Evolutionary conservation across 2,329 filamentous ascomycete species (phyloP), one percentile per base, ranked within the genome.

Genomic region (Apiospora sp.): DNA sequence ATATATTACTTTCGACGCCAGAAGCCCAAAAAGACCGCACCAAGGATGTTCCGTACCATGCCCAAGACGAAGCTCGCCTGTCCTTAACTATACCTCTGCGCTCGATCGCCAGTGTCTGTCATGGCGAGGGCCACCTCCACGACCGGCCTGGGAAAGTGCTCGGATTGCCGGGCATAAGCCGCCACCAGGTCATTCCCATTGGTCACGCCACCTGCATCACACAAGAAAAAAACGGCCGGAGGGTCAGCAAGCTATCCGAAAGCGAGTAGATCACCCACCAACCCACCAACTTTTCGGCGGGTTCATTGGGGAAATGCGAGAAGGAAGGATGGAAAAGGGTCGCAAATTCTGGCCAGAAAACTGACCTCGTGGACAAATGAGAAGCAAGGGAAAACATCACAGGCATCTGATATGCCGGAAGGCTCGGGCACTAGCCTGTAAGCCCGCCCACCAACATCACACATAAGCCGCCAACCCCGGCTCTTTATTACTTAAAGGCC

Each of bases 181-280:
- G 85, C 85, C 64, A 89, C 84, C 71, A 90, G 82, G 72, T 90
- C 88, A 75, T 89, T 89, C 44, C 87, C 87, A 73, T 89, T 89
- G 34, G 67, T 69, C 46, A 48, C 67, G 22, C 67, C 67, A 27
- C 67, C 67, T 69, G 22, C 46, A 49, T 49, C 14, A 37, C 30
- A 67, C 30, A n/a, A 46, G 41, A 30, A 24, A 8, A n/a, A 41
- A 41, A 41, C 46, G 37, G 27, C 41, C 46, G 46, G 22, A 3
- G 4, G 13, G 30, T 69, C 43, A 69, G 43, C 46, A 48, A 48
- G 16, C 34, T 61, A 19, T 61, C 54, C 19, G 30, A 4, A 61
- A 37, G 30, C 8, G 16, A 13, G 10, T n/a, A 37, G 6, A 22
- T 12, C 19, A 64, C 34, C 30, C 30, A 19, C 30, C 30, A 61